Percentiles rank a stretch among this genome's conserved stretches.
phyloP scores from a whole-genome alignment of 495 filamentous ascomycete species.

The Articulospora tetracladia region DNA sequence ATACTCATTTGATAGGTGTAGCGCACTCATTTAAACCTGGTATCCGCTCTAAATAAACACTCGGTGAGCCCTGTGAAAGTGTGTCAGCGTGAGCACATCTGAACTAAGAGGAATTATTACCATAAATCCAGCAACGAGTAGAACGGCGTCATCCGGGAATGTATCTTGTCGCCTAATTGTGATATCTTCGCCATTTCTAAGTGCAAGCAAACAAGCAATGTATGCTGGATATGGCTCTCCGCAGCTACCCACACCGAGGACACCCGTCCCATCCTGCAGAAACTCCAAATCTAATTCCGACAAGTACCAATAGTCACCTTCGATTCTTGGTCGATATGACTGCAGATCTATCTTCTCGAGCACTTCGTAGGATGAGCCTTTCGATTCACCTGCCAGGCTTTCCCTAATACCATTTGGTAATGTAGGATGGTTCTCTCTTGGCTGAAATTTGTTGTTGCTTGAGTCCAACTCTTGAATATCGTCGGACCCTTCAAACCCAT shows the following conservation, averaged over 20 bases:
- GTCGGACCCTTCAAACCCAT: slow-evolving; percentile 15
- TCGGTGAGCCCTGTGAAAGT: slow-evolving; percentile 43
- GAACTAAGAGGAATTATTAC: slow-evolving; percentile 29
- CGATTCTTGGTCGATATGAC: slow-evolving; percentile 46
- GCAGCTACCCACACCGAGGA: slow-evolving; percentile 60
- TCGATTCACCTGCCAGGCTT: neutral
- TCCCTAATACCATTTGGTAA: slow-evolving; percentile 83
- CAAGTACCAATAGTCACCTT: slow-evolving; percentile 50
- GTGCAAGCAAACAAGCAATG: slow-evolving; percentile 38
- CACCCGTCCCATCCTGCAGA: slow-evolving; percentile 55
- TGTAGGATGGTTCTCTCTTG: slow-evolving; percentile 93
- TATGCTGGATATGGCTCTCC: slow-evolving; percentile 48
- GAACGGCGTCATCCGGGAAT: slow-evolving; percentile 39
- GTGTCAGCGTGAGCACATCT: slow-evolving; percentile 35
- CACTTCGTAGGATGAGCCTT: slow-evolving; percentile 22
- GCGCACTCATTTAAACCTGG: slow-evolving; percentile 46
- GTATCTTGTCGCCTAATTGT: slow-evolving; percentile 44
- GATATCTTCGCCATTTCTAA: slow-evolving; percentile 43
- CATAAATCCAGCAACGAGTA: slow-evolving; percentile 45
- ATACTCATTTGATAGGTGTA: slow-evolving; percentile 12
- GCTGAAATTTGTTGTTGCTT: slow-evolving; percentile 54
- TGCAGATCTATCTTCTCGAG: slow-evolving; percentile 35
- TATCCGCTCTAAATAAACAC: slow-evolving; percentile 49
- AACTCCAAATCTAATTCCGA: slow-evolving; percentile 51
- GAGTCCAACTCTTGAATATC: neutral